Evolutionary conservation across 805 yeast species (phyloP).

Genomic region (Ogataea polymorpha): DNA sequence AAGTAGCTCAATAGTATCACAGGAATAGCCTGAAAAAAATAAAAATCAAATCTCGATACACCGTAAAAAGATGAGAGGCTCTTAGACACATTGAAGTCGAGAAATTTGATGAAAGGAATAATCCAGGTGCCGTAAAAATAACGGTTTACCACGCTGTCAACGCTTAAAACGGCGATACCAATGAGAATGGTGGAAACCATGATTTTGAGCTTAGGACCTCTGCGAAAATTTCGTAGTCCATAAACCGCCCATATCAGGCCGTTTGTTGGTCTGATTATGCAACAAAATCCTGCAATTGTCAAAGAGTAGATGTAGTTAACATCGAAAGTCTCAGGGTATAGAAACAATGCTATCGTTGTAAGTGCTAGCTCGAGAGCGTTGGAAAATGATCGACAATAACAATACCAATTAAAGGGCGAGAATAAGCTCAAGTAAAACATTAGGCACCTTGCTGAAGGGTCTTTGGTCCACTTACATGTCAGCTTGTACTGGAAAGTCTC

Average conservation of each 20-base stretch:
- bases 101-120: slow-evolving; percentile 65
- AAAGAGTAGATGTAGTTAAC: slow-evolving; percentile 24
- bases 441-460: slow-evolving; percentile 34
- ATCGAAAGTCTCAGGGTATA: slow-evolving; percentile 47
- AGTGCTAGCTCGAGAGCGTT: slow-evolving; percentile 76
- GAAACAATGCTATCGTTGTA: slow-evolving; percentile 61
- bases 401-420: slow-evolving; percentile 80
- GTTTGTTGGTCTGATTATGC: slow-evolving; percentile 83
- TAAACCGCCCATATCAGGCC: slow-evolving; percentile 69
- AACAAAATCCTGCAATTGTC: slow-evolving; percentile 54
- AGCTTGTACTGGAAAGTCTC: slow-evolving; percentile 60
- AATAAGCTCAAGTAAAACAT: slow-evolving; percentile 50
- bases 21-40: slow-evolving; percentile 80
- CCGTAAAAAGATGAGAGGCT: slow-evolving; percentile 85
- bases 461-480: slow-evolving; percentile 29
- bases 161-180: slow-evolving; percentile 25
- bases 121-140: slow-evolving; percentile 53
- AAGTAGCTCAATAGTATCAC: slow-evolving; percentile 61
- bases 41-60: slow-evolving; percentile 78
- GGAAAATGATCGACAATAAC: slow-evolving; percentile 78
- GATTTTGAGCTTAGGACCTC: slow-evolving; percentile 4
- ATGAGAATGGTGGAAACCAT: slow-evolving; percentile 4
- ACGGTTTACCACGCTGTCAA: slow-evolving; percentile 51
- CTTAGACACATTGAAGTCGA: slow-evolving; percentile 73
- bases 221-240: slow-evolving; percentile 40